These are phyloP conservation scores for Trichocladium uniseriatum DNA, from an alignment of 495 filamentous ascomycete species.

Conservation along the genomic window DNA sequence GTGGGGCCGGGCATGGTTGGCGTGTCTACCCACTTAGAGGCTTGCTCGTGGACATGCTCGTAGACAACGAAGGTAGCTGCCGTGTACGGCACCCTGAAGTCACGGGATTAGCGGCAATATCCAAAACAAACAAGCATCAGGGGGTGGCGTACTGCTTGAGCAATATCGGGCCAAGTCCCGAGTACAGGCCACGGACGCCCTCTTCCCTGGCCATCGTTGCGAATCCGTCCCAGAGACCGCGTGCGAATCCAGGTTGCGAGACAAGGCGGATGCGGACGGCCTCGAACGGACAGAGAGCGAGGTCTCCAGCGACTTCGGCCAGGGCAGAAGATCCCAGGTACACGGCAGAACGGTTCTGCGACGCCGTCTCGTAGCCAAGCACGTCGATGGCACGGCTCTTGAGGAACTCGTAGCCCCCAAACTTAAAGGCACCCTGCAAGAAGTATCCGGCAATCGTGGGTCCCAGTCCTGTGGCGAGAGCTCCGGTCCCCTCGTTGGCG, in stretches of 20 bases:
- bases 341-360: slow-evolving; percentile 58
- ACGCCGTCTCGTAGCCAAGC: slow-evolving; percentile 55
- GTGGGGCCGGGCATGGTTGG: slow-evolving; percentile 43
- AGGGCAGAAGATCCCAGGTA: slow-evolving; percentile 61
- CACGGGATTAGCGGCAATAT: too few species aligned
- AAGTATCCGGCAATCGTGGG: slow-evolving; percentile 67
- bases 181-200: slow-evolving; percentile 63
- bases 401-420: slow-evolving; percentile 71
- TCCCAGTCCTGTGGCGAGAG: slow-evolving; percentile 62
- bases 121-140: neutral
- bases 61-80: slow-evolving; percentile 89
- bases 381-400: slow-evolving; percentile 62
- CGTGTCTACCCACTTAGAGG: slow-evolving; percentile 51
- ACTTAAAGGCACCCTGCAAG: slow-evolving; percentile 70
- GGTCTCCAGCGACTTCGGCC: slow-evolving; percentile 65
- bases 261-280: slow-evolving; percentile 68
- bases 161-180: slow-evolving; percentile 64
- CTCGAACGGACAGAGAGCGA: slow-evolving; percentile 66
- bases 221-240: slow-evolving; percentile 52
- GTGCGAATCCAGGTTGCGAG: slow-evolving; percentile 59
- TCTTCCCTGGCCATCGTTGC: slow-evolving; percentile 56
- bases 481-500: slow-evolving; percentile 56
- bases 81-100: slow-evolving; percentile 61
- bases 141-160: slow-evolving; percentile 50
- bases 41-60: slow-evolving; percentile 72